Evolutionary conservation across 2,329 filamentous ascomycete genomes (phyloP), one percentile per base, ranked within the genome.

Genomic region (Fusarium oxysporum): DNA sequence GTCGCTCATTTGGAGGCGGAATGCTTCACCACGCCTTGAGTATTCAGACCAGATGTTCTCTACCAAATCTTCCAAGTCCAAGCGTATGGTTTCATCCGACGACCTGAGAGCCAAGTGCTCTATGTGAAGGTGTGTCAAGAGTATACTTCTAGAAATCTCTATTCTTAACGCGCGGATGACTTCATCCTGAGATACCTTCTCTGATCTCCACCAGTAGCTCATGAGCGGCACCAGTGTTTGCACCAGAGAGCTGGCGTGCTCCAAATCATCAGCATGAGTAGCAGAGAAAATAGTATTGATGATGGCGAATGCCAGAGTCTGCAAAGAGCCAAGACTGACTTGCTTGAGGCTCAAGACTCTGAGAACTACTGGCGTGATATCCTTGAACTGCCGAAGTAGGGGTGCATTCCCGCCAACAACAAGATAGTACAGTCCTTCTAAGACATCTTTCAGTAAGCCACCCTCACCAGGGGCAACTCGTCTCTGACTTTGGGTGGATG

Each of bases 1-100:
- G 76, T 98, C 93, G 68, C 93, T 90, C n/a, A 97, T 83, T 71
- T 94, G 92, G 16, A 98, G 85, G 41, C 92, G 89, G 53, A 93
- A 91, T 65, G 90, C 90, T 53, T 93, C 90, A 40, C 90, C 86
- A 68, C 94, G 88, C 71, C 86, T 91, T 8, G 89, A 86, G 81
- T 98, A 98, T 77, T 98, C 96, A 13, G 84, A 83, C 84, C 92
- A 92, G n/a, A 99, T 82, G 8, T 88, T 85, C 48, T 95, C 91
- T 38, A 91, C 79, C 4, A 98, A 81, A n/a, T 88, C 88, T 71
- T 92, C 89, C 10, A 97, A 61, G 72, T 87, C 81, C 48, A 77
- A 84, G 33, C 81, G 80, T 62, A 86, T 81, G 61, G 76, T 79
- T 63, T 77, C 80, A 72, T 83, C 81, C 5, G 81, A 78, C 12